A percentile compares a stretch with the other conserved stretches of the same genome.
phyloP scores from a whole-genome alignment of 257 asterid species.

The Osmanthus fragrans region DNA sequence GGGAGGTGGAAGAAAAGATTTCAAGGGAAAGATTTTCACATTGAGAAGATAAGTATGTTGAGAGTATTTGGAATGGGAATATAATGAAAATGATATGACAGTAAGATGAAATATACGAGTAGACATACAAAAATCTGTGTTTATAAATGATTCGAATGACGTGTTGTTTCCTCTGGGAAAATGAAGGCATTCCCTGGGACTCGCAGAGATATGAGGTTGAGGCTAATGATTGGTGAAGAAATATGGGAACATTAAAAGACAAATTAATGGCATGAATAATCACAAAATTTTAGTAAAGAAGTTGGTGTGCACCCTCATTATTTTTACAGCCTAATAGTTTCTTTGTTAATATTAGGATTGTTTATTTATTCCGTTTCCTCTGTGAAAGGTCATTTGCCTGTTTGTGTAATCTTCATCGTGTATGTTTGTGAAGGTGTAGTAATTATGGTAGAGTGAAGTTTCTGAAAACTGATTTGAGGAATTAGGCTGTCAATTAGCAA shows the following conservation, averaged over 20 bases:
- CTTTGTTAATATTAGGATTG: neutral
- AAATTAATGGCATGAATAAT: neutral
- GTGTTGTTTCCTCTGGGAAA: neutral
- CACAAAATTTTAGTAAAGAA: conserved; percentile 1
- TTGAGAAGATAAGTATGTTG: too few species aligned
- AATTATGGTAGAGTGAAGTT: neutral
- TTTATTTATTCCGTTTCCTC: neutral
- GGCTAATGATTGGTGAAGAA: neutral
- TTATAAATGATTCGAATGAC: neutral
- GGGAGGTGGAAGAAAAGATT: too few species aligned
- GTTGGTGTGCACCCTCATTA: neutral
- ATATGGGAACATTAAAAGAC: neutral
- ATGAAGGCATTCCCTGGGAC: conserved; percentile 1
- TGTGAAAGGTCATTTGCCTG: neutral
- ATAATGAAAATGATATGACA: neutral
- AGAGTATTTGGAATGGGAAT: too few species aligned
- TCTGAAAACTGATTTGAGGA: neutral
- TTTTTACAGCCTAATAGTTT: neutral
- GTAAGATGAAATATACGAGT: neutral
- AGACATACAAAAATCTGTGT: too few species aligned
- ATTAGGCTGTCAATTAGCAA: neutral
- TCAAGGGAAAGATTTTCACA: too few species aligned
- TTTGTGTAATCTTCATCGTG: neutral
- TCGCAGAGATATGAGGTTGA: neutral
- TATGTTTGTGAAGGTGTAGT: neutral